These are phyloP conservation scores for Litchi chinensis DNA, from an alignment of 345 rosid genomes.

Conservation along the genomic window DNA sequence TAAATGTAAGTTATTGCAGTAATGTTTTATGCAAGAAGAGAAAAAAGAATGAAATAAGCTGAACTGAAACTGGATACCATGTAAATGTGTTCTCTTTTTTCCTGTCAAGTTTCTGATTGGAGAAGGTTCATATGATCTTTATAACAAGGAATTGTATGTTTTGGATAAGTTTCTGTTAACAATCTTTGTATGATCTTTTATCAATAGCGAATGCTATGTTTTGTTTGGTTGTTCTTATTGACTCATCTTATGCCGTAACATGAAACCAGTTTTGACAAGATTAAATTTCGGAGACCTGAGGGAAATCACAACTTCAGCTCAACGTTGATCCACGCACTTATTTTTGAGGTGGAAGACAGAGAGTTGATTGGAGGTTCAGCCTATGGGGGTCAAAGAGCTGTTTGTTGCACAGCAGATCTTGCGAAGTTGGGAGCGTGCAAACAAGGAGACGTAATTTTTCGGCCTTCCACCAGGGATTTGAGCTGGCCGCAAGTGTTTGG, in stretches of 20 bases:
- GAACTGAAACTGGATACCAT: background rate
- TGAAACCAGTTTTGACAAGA: conserved; percentile 76
- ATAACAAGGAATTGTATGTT: too few species aligned
- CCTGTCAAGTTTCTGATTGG: background rate
- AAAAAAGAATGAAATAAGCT: background rate
- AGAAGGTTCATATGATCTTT: conserved; percentile 16
- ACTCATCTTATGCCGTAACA: conserved; percentile 18
- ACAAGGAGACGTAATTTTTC: conserved; percentile 77
- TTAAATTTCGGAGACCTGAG: conserved; percentile 57
- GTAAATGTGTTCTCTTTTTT: background rate
- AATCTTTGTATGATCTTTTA: background rate
- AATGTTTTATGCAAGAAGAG: background rate
- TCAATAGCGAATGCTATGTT: background rate
- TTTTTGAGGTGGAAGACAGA: conserved; percentile 85
- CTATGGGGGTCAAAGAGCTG: conserved; percentile 97
- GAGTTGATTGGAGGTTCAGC: conserved; percentile 93
- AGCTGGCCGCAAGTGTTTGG: conserved; percentile 81
- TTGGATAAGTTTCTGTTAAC: background rate
- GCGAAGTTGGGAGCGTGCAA: conserved; percentile 83
- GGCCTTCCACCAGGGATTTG: conserved; percentile 64
- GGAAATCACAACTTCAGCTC: conserved; percentile 55
- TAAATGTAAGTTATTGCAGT: background rate
- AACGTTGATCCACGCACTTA: conserved; percentile 63
- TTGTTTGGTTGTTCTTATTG: conserved; percentile 3
- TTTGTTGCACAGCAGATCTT: conserved; percentile 89